Percentiles rank a stretch among this genome's conserved stretches.
Evolutionary conservation across 2,329 filamentous ascomycete genomes (phyloP).

Genomic region (Aspergillus fijiensis): DNA sequence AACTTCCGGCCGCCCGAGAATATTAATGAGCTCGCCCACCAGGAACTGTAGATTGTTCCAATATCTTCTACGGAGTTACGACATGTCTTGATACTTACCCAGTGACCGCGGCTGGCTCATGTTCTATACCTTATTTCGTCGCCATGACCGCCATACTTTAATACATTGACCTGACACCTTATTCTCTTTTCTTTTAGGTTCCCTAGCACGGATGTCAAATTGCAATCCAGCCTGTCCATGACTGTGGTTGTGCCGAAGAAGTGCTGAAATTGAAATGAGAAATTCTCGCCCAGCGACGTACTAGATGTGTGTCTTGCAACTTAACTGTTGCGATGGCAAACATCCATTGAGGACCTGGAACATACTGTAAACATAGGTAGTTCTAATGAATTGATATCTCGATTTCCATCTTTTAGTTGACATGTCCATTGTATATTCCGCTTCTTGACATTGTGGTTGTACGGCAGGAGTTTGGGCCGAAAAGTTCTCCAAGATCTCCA

Average conservation of each 20-base stretch:
- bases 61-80: constrained; percentile 30
- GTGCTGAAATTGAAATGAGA: constrained; percentile 72
- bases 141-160: constrained; percentile 28
- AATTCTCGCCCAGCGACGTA: constrained; percentile 40
- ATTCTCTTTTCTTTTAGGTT: neutral
- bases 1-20: constrained; percentile 45
- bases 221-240: constrained; percentile 81
- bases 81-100: constrained; percentile 23
- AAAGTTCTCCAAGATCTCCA: too few relatives aligned
- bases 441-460: too few relatives aligned
- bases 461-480: too few relatives aligned
- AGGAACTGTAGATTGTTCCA: constrained; percentile 41
- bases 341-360: constrained; percentile 48
- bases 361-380: constrained; percentile 23
- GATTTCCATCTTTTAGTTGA: neutral
- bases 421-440: too few relatives aligned
- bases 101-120: constrained; percentile 27
- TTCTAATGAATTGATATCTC: neutral
- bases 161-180: constrained; percentile 21
- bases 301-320: constrained; percentile 44
- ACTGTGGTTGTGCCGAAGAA: constrained; percentile 98
- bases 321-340: constrained; percentile 37
- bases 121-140: constrained; percentile 28
- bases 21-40: constrained; percentile 29
- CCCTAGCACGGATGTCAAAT: constrained; percentile 98